Conservation (phyloP, 2,329 filamentous ascomycete genomes). For the Fonsecaea pedrosoi region DNA sequence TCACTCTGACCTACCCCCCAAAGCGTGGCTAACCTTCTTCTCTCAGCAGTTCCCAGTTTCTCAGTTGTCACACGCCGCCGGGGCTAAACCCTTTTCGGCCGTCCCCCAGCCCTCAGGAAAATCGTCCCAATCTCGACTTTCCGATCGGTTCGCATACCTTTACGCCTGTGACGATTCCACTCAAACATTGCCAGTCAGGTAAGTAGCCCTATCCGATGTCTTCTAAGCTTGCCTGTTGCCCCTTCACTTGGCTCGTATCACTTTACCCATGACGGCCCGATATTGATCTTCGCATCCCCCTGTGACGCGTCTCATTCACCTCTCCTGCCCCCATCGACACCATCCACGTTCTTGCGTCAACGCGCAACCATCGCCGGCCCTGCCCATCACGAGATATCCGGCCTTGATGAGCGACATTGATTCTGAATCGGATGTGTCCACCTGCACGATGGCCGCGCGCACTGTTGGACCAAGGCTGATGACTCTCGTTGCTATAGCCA, state of each 20-base stretch:
- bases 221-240: slow-evolving; percentile 16
- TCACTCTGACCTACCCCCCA: slow-evolving; percentile 23
- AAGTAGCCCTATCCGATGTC: slow-evolving; percentile 38
- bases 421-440: neutral
- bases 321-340: slow-evolving; percentile 13
- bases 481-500: slow-evolving; percentile 45
- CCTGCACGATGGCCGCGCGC: slow-evolving; percentile 26
- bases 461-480: slow-evolving; percentile 40
- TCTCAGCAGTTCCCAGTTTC: slow-evolving; percentile 16
- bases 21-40: slow-evolving; percentile 34
- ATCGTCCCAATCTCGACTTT: slow-evolving; percentile 37
- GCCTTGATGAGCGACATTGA: slow-evolving; percentile 14
- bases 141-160: slow-evolving; percentile 40
- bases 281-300: slow-evolving; percentile 12
- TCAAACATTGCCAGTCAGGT: slow-evolving; percentile 40
- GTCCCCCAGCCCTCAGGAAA: slow-evolving; percentile 29
- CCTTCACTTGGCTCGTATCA: slow-evolving; percentile 22
- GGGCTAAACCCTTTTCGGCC: slow-evolving; percentile 39
- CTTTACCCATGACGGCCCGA: neutral
- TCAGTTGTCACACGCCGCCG: slow-evolving; percentile 19
- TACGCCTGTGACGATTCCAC: slow-evolving; percentile 41
- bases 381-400: slow-evolving; percentile 15
- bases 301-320: slow-evolving; percentile 29
- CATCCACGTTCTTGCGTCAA: slow-evolving; percentile 20
- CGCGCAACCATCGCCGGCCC: slow-evolving; percentile 18